These are phyloP conservation scores for Hanseniaspora lachancei DNA, from an alignment of 805 yeast species.

Conservation along the genomic window DNA sequence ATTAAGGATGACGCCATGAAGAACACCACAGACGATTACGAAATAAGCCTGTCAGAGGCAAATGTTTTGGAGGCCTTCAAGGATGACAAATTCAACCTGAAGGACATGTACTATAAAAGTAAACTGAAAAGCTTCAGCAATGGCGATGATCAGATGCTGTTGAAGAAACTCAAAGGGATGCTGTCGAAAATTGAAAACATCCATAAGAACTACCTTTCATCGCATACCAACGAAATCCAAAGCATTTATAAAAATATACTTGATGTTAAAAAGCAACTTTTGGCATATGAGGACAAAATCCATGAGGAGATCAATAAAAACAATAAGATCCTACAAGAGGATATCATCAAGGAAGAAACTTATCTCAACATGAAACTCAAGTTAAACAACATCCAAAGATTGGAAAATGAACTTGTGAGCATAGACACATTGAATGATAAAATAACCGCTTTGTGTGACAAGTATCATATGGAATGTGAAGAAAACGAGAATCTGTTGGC, in stretches of 20 bases:
- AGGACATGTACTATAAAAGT: slow-evolving; percentile 32
- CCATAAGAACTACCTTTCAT: slow-evolving; percentile 35
- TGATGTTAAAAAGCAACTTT: slow-evolving; percentile 41
- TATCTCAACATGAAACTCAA: not conserved
- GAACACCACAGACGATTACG: not conserved
- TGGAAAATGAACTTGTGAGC: slow-evolving; percentile 38
- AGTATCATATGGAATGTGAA: slow-evolving; percentile 15
- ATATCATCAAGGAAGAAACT: slow-evolving; percentile 26
- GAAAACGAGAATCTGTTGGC: slow-evolving; percentile 33
- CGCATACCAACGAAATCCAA: slow-evolving; percentile 71
- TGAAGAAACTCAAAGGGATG: not conserved
- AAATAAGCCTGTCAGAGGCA: slow-evolving; percentile 14
- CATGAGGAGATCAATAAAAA: slow-evolving; percentile 35
- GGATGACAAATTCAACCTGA: slow-evolving; percentile 58
- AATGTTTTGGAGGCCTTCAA: slow-evolving; percentile 58
- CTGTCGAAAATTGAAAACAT: not conserved
- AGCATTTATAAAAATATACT: slow-evolving; percentile 76
- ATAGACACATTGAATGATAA: slow-evolving; percentile 34
- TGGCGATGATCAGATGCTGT: not conserved
- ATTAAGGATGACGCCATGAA: slow-evolving; percentile 18
- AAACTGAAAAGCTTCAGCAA: slow-evolving; percentile 27
- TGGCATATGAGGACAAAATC: slow-evolving; percentile 43
- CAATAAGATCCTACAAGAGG: slow-evolving; percentile 39
- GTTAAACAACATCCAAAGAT: slow-evolving; percentile 11
- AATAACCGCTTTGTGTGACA: slow-evolving; percentile 29